Evolutionary conservation across 2,329 filamentous ascomycete genomes (phyloP).

Genomic region (Scedosporium aurantiacum): DNA sequence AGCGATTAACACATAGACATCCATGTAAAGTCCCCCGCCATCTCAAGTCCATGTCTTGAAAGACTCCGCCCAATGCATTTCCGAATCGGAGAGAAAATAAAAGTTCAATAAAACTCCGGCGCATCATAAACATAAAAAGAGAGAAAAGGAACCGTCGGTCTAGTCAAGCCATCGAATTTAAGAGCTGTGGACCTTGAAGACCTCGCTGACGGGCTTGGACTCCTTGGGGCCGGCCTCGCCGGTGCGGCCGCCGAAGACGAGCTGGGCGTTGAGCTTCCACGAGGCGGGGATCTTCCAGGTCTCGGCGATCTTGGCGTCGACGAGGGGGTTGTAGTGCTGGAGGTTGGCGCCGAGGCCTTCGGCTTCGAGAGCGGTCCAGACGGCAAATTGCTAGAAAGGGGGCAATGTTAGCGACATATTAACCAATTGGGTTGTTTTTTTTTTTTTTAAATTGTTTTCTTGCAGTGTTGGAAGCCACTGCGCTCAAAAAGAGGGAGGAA

Average conservation of each 20-base stretch:
- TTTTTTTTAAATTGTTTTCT: too few relatives aligned
- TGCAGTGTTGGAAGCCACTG: too few relatives aligned
- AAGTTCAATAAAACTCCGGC: slow-evolving; percentile 2
- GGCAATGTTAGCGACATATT: slow-evolving; percentile 1
- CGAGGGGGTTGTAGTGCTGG: slow-evolving; percentile 86
- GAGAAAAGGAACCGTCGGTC: not conserved
- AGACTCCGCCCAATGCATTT: not conserved
- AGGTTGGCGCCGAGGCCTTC: slow-evolving; percentile 82
- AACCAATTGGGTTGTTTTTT: too few relatives aligned
- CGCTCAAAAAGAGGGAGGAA: not conserved
- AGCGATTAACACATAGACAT: not conserved
- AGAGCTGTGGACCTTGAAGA: slow-evolving; percentile 53
- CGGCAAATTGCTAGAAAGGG: slow-evolving; percentile 49
- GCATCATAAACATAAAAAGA: not conserved
- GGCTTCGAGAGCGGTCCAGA: slow-evolving; percentile 74
- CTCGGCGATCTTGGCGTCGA: slow-evolving; percentile 59
- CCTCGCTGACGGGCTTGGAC: slow-evolving; percentile 53
- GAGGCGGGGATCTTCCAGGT: slow-evolving; percentile 59
- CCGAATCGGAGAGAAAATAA: not conserved
- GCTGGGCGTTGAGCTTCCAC: slow-evolving; percentile 72
- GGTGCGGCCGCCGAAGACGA: slow-evolving; percentile 66
- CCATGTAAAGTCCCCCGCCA: not conserved
- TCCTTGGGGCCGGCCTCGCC: slow-evolving; percentile 51
- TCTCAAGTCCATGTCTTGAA: not conserved
- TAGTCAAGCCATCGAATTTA: slow-evolving; percentile 18